These are phyloP conservation scores for Stentor roeselii DNA, from an alignment of 73 alveolate genomes.

Conservation along the genomic window DNA sequence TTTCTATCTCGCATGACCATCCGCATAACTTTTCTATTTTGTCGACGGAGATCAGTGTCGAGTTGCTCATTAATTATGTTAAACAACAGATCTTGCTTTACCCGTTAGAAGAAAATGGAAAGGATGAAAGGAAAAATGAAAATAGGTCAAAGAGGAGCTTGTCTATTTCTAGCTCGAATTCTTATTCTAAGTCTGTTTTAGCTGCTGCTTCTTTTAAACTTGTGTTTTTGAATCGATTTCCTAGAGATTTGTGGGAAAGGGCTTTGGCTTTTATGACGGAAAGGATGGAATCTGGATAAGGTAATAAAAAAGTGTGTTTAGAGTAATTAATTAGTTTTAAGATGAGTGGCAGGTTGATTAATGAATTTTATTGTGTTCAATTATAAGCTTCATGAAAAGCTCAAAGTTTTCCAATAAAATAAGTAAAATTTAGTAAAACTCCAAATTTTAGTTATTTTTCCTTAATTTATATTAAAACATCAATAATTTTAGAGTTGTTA, in stretches of 20 bases:
- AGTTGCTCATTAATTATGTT: constrained; percentile 63
- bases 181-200: constrained; percentile 11
- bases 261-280: neutral
- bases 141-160: constrained; percentile 59
- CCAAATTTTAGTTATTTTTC: too few relatives aligned
- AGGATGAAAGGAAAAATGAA: constrained; percentile 65
- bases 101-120: constrained; percentile 52
- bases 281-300: neutral
- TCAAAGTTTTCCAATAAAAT: too few relatives aligned
- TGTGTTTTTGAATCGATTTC: constrained; percentile 16
- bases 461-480: too few relatives aligned
- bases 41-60: constrained; percentile 77
- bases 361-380: too few relatives aligned
- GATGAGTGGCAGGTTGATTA: too few relatives aligned
- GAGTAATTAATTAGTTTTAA: too few relatives aligned
- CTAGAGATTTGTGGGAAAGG: constrained; percentile 27
- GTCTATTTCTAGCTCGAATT: constrained; percentile 48
- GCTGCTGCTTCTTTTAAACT: constrained; percentile 28
- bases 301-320: neutral
- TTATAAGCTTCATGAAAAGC: too few relatives aligned
- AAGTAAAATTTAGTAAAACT: too few relatives aligned
- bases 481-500: too few relatives aligned
- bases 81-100: constrained; percentile 41
- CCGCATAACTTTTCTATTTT: constrained; percentile 69
- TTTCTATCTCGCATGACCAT: constrained; percentile 62